phyloP scores from a whole-genome alignment of 768 basidiomycete species.

The Russula vinacea region DNA sequence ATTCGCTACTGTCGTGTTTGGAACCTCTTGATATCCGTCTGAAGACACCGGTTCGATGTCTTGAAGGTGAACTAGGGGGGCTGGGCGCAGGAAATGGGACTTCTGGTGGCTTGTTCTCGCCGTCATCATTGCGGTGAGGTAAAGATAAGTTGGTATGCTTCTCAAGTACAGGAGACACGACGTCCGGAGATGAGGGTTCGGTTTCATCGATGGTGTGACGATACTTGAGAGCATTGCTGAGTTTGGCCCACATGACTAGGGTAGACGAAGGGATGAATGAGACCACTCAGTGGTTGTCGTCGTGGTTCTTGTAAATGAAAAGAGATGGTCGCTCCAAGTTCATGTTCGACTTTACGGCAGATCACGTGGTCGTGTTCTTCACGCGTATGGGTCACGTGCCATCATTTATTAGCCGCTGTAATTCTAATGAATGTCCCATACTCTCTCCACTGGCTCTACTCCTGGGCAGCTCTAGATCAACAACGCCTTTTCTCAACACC shows the following conservation, averaged over 20 bases:
- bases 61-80: slow-evolving; percentile 29
- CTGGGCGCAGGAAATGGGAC: slow-evolving; percentile 26
- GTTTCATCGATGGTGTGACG: slow-evolving; percentile 22
- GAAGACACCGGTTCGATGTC: slow-evolving; percentile 25
- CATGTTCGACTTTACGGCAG: slow-evolving; percentile 24
- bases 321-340: slow-evolving; percentile 1
- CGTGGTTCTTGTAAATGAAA: slow-evolving; percentile 19
- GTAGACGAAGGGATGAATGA: slow-evolving; percentile 12
- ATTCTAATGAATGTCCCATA: neutral
- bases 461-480: neutral
- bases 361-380: slow-evolving; percentile 24
- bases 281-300: slow-evolving; percentile 10
- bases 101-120: slow-evolving; percentile 18
- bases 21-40: slow-evolving; percentile 27
- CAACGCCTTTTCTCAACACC: slow-evolving; percentile 3
- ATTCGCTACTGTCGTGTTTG: slow-evolving; percentile 23
- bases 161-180: slow-evolving; percentile 20
- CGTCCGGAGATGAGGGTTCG: slow-evolving; percentile 15
- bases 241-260: slow-evolving; percentile 25
- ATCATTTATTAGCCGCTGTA: neutral
- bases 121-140: slow-evolving; percentile 17
- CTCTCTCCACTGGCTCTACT: neutral
- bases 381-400: slow-evolving; percentile 17
- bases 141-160: slow-evolving; percentile 24
- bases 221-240: slow-evolving; percentile 26